Conservation (phyloP, 2,329 filamentous ascomycete genomes). For the Scedosporium dehoogii region DNA sequence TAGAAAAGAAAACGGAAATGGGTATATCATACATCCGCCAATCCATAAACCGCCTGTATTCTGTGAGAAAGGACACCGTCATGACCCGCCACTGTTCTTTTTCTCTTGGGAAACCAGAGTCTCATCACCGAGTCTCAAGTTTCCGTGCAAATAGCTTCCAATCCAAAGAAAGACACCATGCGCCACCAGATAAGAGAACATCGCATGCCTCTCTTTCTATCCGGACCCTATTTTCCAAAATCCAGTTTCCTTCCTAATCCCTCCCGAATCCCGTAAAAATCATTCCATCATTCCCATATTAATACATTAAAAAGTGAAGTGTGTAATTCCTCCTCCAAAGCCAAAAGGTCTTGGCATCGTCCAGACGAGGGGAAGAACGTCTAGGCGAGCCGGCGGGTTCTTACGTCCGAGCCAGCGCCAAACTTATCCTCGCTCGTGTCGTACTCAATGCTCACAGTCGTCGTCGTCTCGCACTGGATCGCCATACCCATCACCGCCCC, state of each 20-base stretch:
- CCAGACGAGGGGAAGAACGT: not conserved
- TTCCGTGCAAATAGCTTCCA: not conserved
- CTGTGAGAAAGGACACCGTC: not conserved
- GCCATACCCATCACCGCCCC: conserved; percentile 19
- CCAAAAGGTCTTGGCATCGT: too few species aligned
- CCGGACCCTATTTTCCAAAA: not conserved
- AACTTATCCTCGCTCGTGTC: conserved; percentile 10
- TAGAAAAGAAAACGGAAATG: not conserved
- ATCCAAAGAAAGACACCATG: not conserved
- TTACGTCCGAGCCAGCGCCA: not conserved
- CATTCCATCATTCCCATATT: not conserved
- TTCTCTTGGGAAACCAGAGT: not conserved
- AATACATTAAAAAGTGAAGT: not conserved
- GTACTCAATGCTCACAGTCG: conserved; percentile 29
- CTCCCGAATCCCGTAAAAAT: not conserved
- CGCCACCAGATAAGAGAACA: not conserved
- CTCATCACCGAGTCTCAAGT: too few species aligned
- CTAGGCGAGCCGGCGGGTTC: not conserved
- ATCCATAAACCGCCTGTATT: not conserved
- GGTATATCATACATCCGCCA: conserved; percentile 2
- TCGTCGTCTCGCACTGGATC: conserved; percentile 34
- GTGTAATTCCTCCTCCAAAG: not conserved
- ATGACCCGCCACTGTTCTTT: not conserved
- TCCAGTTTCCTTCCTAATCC: not conserved
- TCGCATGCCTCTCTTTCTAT: not conserved